phyloP scores from a whole-genome alignment of 1,139 yeast genomes.

The Geotrichum europaeum region DNA sequence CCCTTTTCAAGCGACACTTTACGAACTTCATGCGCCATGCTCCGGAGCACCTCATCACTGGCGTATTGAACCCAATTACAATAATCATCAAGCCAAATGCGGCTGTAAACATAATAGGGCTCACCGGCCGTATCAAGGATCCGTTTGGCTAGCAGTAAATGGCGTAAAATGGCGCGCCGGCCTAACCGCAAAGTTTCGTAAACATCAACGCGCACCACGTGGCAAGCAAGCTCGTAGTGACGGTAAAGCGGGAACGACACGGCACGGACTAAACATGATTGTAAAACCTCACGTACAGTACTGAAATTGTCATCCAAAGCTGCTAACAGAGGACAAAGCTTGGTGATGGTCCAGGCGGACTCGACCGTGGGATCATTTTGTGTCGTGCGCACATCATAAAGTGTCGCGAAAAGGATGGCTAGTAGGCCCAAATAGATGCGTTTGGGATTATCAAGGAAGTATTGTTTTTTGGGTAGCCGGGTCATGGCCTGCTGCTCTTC shows the following conservation, averaged over 20 bases:
- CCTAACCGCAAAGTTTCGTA: slow-evolving; percentile 63
- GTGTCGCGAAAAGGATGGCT: slow-evolving; percentile 63
- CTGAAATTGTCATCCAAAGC: slow-evolving; percentile 54
- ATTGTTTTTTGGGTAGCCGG: slow-evolving; percentile 58
- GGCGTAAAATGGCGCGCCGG: slow-evolving; percentile 54
- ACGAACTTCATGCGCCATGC: slow-evolving; percentile 59
- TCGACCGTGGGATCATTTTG: slow-evolving; percentile 78
- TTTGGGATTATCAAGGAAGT: slow-evolving; percentile 42
- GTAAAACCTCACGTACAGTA: slow-evolving; percentile 48
- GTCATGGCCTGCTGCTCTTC: slow-evolving; percentile 60
- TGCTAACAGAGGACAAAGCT: slow-evolving; percentile 68
- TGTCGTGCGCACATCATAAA: slow-evolving; percentile 68
- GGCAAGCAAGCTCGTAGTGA: slow-evolving; percentile 51
- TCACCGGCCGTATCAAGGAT: slow-evolving; percentile 72
- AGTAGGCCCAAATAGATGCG: slow-evolving; percentile 55
- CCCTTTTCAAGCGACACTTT: slow-evolving; percentile 25
- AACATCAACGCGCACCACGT: slow-evolving; percentile 68
- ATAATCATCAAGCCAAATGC: slow-evolving; percentile 73
- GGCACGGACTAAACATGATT: slow-evolving; percentile 65
- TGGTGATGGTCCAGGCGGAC: slow-evolving; percentile 92
- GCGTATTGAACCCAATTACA: slow-evolving; percentile 67
- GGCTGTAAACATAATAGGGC: slow-evolving; percentile 80
- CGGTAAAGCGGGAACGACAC: slow-evolving; percentile 76
- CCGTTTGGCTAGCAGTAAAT: slow-evolving; percentile 57
- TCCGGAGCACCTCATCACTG: slow-evolving; percentile 46